A percentile compares a stretch with the other conserved stretches of the same genome.
Conservation (phyloP, 2,329 filamentous ascomycete genomes). For the Trichoderma lentiforme region DNA sequence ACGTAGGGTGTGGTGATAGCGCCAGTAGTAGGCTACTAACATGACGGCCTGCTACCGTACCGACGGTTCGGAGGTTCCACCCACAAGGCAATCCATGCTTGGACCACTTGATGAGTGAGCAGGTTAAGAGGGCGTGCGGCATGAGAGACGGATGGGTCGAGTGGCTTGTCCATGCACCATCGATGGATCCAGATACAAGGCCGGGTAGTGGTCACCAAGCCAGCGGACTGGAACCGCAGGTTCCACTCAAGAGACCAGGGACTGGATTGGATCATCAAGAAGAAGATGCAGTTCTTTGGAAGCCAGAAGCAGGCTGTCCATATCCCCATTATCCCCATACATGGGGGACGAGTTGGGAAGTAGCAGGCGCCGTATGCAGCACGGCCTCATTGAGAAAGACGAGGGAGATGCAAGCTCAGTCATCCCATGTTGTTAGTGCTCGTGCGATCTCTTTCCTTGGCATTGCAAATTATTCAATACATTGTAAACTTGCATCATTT, state of each 20-base stretch:
- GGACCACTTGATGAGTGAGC: constrained; percentile 1
- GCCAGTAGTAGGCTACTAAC: background rate
- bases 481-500: background rate
- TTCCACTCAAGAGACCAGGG: constrained; percentile 4
- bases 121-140: background rate
- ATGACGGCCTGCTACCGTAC: constrained; percentile 15
- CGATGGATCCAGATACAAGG: constrained; percentile 15
- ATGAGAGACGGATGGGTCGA: background rate
- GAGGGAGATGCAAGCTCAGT: background rate
- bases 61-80: constrained; percentile 6
- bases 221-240: constrained; percentile 16
- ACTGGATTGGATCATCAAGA: background rate
- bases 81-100: background rate
- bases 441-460: background rate
- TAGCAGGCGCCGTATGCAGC: background rate
- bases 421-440: background rate
- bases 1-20: constrained; percentile 8
- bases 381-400: background rate
- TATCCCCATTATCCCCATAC: background rate
- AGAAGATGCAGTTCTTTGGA: background rate
- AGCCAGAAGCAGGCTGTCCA: background rate
- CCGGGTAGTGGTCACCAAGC: constrained; percentile 15
- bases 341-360: background rate
- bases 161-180: background rate
- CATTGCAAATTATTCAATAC: background rate